Base-by-base conservation (phyloP, 208 protist species). In the Leishmania lainsoni region DNA sequence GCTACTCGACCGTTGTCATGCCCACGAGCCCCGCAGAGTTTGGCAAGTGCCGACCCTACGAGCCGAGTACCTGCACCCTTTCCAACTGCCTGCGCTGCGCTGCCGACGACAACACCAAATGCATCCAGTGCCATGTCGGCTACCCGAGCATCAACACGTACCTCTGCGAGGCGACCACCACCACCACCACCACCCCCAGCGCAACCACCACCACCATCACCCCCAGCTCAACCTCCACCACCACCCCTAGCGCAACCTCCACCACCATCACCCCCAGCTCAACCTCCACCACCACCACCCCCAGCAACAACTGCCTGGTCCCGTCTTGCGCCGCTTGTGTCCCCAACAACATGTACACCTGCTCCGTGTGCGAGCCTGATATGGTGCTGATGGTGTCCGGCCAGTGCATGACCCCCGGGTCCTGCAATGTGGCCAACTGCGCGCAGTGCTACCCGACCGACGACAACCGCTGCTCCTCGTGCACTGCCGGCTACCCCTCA, bases 401-500 rank as follows among this genome's bases (percentile, higher is more conserved):
- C 35, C 49, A 59, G 66, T 83, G 80, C 66, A 75, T 75, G 73
- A 26, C 56, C 35, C 8, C 14, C 4, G 75, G 81, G 54, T 70
- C 66, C 58, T 79, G 75, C 75, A 75, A 56, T 52, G 54, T 79
- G 68, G 56, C 26, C 42, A 66, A 76, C 54, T 84, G 81, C 49
- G 45, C 49, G 54, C 74, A 84, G 75, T 80, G 75, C 81, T 54
- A 59, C 59, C 65, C 76, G n/a, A 48, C 16, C 48, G 79, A 82
- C 79, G 52, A 66, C 79, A 77, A 65, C 71, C 72, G 65, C 39
- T 84, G 81, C 75, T 71, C 73, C 75, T 65, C 65, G 35, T 84
- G 81, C 75, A 22, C 32, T 26, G 39, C 32, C 75, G 75, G 81
- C 68, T 80, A 72, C 58, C 56, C 66, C 52, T 84, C 75, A 80